Evolutionary conservation across 2,329 filamentous ascomycete species (phyloP).

Genomic region (Fusarium praegraminearum): DNA sequence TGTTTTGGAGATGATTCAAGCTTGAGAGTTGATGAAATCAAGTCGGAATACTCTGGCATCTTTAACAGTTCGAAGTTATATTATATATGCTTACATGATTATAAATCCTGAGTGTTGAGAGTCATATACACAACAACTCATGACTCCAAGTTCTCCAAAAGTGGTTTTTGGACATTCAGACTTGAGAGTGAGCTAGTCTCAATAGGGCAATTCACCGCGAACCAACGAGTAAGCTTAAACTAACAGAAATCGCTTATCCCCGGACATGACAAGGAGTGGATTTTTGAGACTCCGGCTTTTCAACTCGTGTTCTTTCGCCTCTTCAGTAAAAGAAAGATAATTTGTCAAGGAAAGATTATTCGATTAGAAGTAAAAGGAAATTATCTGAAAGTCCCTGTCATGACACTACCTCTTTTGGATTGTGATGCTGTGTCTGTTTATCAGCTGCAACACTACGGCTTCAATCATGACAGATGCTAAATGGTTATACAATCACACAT

Average conservation of each 20-base stretch:
- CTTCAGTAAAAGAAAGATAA: background rate
- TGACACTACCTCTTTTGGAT: too few species aligned
- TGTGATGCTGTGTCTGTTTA: too few species aligned
- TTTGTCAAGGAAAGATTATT: background rate
- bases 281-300: background rate
- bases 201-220: background rate
- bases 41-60: background rate
- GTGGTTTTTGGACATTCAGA: background rate
- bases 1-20: background rate
- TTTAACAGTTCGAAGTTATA: background rate
- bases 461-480: too few species aligned
- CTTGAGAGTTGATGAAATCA: background rate
- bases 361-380: too few species aligned
- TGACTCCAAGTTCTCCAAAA: background rate
- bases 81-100: background rate
- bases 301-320: background rate
- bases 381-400: background rate
- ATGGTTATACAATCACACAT: too few species aligned
- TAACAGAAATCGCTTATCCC: background rate
- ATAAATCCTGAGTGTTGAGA: fast-evolving
- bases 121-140: too few species aligned
- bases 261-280: background rate
- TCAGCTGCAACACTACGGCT: too few species aligned
- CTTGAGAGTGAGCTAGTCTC: constrained; percentile 8
- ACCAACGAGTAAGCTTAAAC: constrained; percentile 17